phyloP scores from a whole-genome alignment of 225 moss, liverwort and hornwort genomes.

The Pseudoscleropodium purum region DNA sequence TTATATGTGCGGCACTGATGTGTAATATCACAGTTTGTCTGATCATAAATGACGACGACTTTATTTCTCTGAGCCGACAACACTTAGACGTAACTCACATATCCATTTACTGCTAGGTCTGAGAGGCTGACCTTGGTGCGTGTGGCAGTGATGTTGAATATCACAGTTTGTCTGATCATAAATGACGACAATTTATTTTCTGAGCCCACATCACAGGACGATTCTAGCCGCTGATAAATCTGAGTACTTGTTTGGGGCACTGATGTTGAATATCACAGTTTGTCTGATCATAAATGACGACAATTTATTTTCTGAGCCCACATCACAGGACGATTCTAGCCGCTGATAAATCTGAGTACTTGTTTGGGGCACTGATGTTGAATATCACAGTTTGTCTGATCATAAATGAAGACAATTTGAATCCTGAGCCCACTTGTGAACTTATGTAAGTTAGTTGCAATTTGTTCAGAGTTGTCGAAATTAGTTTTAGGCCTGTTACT shows the following conservation, averaged over 20 bases:
- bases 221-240: not conserved
- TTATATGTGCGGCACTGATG: not conserved
- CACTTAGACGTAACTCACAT: not conserved
- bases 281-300: not conserved
- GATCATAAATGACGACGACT: not conserved
- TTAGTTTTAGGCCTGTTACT: not conserved
- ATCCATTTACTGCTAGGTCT: not conserved
- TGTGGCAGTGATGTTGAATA: not conserved
- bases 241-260: not conserved
- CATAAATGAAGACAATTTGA: not conserved
- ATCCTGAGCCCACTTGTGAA: not conserved
- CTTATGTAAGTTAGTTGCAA: too few species aligned
- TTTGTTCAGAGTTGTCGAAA: not conserved
- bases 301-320: not conserved
- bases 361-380: not conserved
- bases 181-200: not conserved
- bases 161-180: slow-evolving; percentile 12
- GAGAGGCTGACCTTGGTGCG: not conserved
- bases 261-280: not conserved
- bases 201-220: not conserved
- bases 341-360: not conserved
- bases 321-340: not conserved
- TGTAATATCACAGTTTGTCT: slow-evolving; percentile 7
- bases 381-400: not conserved
- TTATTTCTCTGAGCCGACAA: not conserved